Evolutionary conservation across 2,329 filamentous ascomycete genomes (phyloP).

Genomic region (Biscogniauxia mediterranea): DNA sequence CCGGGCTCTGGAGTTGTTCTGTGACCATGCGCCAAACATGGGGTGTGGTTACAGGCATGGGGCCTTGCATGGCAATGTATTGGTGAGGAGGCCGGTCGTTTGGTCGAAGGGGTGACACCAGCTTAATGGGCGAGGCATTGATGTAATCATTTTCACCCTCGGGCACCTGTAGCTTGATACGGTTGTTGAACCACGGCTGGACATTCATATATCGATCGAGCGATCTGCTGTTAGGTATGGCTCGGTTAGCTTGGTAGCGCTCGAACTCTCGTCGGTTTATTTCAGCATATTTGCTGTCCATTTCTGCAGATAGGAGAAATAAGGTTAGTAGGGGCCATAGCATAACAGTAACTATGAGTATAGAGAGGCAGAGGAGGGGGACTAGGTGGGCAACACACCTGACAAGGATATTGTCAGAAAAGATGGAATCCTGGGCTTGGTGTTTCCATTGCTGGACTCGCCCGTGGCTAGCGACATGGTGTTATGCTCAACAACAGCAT

Average conservation of each 20-base stretch:
- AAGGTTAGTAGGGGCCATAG: constrained; percentile 3
- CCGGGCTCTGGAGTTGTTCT: constrained; percentile 68
- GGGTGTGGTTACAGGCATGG: constrained; percentile 70
- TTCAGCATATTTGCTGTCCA: constrained; percentile 51
- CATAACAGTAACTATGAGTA: neutral
- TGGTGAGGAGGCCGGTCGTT: constrained; percentile 41
- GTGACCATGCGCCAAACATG: constrained; percentile 97
- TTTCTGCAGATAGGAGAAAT: constrained; percentile 36
- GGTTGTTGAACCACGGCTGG: constrained; percentile 83
- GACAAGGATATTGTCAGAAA: constrained; percentile 50
- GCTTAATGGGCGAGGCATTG: constrained; percentile 71
- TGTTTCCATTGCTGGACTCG: constrained; percentile 24
- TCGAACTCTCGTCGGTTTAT: constrained; percentile 53
- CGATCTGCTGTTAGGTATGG: constrained; percentile 51
- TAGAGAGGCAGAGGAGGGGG: constrained; percentile 3
- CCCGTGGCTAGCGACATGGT: constrained; percentile 11
- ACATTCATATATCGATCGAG: constrained; percentile 90
- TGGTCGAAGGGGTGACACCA: constrained; percentile 45
- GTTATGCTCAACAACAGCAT: constrained; percentile 32
- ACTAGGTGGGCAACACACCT: constrained; percentile 39
- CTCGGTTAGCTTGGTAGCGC: constrained; percentile 51
- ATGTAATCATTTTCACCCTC: constrained; percentile 74
- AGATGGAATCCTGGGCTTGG: constrained; percentile 39
- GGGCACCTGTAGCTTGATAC: constrained; percentile 76
- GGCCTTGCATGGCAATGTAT: constrained; percentile 94